Evolutionary conservation across 208 protist species (phyloP).

Genomic region (Trypanosomatidae sp.): DNA sequence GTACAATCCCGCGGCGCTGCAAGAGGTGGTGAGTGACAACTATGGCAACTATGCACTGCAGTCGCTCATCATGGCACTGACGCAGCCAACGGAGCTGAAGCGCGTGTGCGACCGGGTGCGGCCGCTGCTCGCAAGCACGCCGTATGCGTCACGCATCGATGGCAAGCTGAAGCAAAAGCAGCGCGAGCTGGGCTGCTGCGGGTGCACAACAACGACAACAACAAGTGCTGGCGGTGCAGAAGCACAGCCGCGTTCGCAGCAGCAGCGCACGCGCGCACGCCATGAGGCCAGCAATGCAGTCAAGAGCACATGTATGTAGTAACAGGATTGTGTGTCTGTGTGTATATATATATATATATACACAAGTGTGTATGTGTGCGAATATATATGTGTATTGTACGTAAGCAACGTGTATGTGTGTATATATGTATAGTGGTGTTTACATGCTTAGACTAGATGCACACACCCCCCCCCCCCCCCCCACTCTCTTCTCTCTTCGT

Average conservation of each 20-base stretch:
- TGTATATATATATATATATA: too few relatives aligned
- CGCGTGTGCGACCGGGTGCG: constrained; percentile 52
- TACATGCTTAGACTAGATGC: too few relatives aligned
- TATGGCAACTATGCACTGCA: constrained; percentile 87
- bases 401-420: too few relatives aligned
- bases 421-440: too few relatives aligned
- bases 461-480: too few relatives aligned
- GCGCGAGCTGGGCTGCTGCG: too few relatives aligned
- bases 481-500: too few relatives aligned
- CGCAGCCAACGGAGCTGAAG: constrained; percentile 40
- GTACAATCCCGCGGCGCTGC: constrained; percentile 55
- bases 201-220: neutral
- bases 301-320: too few relatives aligned
- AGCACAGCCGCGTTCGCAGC: neutral
- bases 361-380: too few relatives aligned
- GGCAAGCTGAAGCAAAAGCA: constrained; percentile 50
- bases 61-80: constrained; percentile 35
- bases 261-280: neutral
- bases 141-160: constrained; percentile 46
- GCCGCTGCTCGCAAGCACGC: constrained; percentile 29
- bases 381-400: too few relatives aligned
- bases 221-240: neutral
- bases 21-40: constrained; percentile 54
- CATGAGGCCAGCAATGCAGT: too few relatives aligned
- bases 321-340: too few relatives aligned